These are phyloP conservation scores for Diophrys sp. DNA, from an alignment of 73 alveolate genomes.

Conservation along the genomic window DNA sequence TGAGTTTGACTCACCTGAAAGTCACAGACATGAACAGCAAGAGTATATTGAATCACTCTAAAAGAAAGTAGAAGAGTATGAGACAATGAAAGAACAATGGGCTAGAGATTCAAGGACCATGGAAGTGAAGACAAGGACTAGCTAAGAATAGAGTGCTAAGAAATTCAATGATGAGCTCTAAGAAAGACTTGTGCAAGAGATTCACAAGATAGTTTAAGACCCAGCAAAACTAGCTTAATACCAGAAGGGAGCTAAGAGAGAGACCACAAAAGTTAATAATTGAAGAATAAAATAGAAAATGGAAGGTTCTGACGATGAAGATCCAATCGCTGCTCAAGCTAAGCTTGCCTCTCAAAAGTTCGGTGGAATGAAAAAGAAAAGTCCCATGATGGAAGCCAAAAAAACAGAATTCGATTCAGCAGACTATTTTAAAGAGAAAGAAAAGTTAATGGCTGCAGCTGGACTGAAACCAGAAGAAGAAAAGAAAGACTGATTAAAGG, in stretches of 20 bases:
- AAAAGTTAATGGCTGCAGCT: conserved; percentile 46
- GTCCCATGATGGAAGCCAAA: conserved; percentile 37
- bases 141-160: too few species aligned
- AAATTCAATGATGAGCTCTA: too few species aligned
- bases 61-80: too few species aligned
- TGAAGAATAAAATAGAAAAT: neutral
- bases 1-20: too few species aligned
- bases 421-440: conserved; percentile 50
- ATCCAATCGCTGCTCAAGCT: conserved; percentile 55
- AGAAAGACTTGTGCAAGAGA: too few species aligned
- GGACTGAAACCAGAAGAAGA: conserved; percentile 36
- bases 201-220: too few species aligned
- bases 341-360: conserved; percentile 48
- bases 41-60: too few species aligned
- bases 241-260: neutral
- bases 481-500: conserved; percentile 1
- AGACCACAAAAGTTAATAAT: neutral
- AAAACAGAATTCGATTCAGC: conserved; percentile 57
- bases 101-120: too few species aligned
- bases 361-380: conserved; percentile 55
- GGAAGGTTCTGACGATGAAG: conserved; percentile 27
- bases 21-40: too few species aligned
- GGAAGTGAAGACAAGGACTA: too few species aligned
- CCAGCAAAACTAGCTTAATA: too few species aligned
- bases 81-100: too few species aligned